Percentiles rank a stretch among this genome's conserved stretches.
Evolutionary conservation across 1,284 basidiomycete species (phyloP).

Genomic region (Puccinia hordei): DNA sequence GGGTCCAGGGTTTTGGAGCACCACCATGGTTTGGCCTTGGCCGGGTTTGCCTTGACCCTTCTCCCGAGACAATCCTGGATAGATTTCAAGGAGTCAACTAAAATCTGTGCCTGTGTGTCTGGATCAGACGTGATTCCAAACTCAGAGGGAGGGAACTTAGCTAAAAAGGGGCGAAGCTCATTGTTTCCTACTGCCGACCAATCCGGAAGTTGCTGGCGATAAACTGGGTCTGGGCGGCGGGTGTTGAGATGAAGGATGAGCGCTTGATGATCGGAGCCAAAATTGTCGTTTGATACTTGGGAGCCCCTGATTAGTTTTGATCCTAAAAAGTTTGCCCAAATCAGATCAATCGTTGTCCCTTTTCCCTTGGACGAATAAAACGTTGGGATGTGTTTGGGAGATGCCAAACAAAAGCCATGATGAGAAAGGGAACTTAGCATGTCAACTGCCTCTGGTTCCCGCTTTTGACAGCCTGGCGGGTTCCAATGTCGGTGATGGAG

Average conservation of each 20-base stretch:
- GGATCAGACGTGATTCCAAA: not conserved
- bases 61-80: not conserved
- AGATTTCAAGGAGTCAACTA: not conserved
- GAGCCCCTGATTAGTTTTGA: not conserved
- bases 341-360: conserved; percentile 6
- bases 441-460: not conserved
- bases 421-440: not conserved
- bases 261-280: not conserved
- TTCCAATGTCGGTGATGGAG: conserved; percentile 20
- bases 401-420: not conserved
- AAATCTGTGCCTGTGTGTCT: not conserved
- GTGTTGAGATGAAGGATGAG: not conserved
- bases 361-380: not conserved
- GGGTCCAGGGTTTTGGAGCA: conserved; percentile 4
- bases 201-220: not conserved
- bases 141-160: no score
- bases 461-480: not conserved
- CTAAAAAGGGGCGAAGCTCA: not conserved
- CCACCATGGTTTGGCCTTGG: conserved; percentile 21
- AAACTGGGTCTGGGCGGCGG: no score
- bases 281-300: not conserved
- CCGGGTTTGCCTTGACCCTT: not conserved
- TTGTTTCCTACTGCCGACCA: not conserved
- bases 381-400: conserved; percentile 9
- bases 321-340: not conserved